phyloP scores from a whole-genome alignment of 2,329 filamentous ascomycete species.

The Trichoderma koningii region DNA sequence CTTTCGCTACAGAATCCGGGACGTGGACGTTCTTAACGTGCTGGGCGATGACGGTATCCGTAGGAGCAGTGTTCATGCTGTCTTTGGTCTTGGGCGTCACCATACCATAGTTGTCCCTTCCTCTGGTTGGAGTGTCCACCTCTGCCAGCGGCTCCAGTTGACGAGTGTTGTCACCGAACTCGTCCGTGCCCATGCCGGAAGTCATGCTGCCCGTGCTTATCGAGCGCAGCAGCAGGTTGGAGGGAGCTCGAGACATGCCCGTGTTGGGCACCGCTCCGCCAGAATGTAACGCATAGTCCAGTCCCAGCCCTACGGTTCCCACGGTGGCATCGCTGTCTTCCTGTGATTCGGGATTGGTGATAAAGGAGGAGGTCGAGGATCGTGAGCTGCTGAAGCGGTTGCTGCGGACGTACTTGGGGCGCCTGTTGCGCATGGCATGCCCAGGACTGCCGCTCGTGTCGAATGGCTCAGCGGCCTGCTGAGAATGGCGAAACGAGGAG shows the following conservation, averaged over 20 bases:
- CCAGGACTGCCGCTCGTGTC: conserved; percentile 54
- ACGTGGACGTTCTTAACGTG: conserved; percentile 90
- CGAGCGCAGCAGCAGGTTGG: conserved; percentile 67
- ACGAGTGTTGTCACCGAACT: conserved; percentile 47
- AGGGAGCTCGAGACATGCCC: conserved; percentile 53
- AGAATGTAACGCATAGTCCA: conserved; percentile 80
- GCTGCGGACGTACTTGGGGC: conserved; percentile 61
- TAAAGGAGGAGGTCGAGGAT: conserved; percentile 62
- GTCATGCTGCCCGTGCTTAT: conserved; percentile 89
- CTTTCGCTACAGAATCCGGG: conserved; percentile 81
- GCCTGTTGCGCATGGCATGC: conserved; percentile 49
- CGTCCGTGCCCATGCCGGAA: conserved; percentile 64
- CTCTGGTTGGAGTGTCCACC: conserved; percentile 46
- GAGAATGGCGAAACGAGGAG: conserved; percentile 38
- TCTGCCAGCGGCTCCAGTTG: conserved; percentile 56
- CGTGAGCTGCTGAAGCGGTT: conserved; percentile 60
- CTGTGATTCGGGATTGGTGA: conserved; percentile 54
- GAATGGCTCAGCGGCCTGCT: conserved; percentile 37
- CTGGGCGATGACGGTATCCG: conserved; percentile 84
- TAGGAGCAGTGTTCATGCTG: conserved; percentile 63
- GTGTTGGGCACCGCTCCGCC: conserved; percentile 69
- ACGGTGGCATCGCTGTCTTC: conserved; percentile 75
- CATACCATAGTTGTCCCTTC: conserved; percentile 51
- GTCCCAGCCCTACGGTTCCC: conserved; percentile 60
- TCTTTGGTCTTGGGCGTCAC: conserved; percentile 69